Evolutionary conservation across 75 land plant species (phyloP).

Genomic region (Selaginella moellendorffii): DNA sequence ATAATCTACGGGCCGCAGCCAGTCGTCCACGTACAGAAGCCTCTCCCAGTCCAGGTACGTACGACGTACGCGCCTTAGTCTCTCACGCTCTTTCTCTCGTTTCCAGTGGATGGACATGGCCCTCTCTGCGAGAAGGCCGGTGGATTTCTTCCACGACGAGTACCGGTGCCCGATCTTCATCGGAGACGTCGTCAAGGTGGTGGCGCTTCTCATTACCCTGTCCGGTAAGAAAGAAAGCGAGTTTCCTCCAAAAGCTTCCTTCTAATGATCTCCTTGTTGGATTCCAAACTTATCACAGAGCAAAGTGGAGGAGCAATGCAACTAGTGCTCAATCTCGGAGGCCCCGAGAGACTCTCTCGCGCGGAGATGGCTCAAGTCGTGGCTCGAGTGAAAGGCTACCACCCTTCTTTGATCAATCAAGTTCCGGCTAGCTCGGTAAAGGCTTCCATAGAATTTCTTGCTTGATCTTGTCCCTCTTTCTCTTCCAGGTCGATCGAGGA

Average conservation of each 20-base stretch:
- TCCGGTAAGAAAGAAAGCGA: too few species aligned
- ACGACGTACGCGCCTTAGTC: neutral
- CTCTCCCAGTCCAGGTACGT: slow-evolving; percentile 84
- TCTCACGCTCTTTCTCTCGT: neutral
- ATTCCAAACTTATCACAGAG: too few species aligned
- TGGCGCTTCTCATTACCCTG: slow-evolving; percentile 32
- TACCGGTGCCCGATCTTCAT: slow-evolving; percentile 79
- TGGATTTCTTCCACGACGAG: slow-evolving; percentile 74
- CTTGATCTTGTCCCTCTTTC: neutral
- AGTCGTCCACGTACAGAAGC: slow-evolving; percentile 57
- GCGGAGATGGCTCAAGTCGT: slow-evolving; percentile 77
- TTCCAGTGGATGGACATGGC: slow-evolving; percentile 74
- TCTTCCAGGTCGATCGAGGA: slow-evolving; percentile 54
- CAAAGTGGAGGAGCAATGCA: slow-evolving; percentile 36
- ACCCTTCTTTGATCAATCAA: slow-evolving; percentile 34
- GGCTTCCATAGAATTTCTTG: neutral
- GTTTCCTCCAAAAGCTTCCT: slow-evolving; percentile 14
- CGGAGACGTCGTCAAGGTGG: slow-evolving; percentile 55
- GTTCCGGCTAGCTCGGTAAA: slow-evolving; percentile 57
- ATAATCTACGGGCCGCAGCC: slow-evolving; percentile 87
- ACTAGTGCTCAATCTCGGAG: slow-evolving; percentile 59
- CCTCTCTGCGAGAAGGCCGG: slow-evolving; percentile 34
- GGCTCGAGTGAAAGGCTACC: slow-evolving; percentile 47
- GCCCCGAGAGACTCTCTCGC: slow-evolving; percentile 77
- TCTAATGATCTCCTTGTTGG: too few species aligned